Base-by-base conservation (phyloP, 768 basidiomycete species). In the Termitomyces sp. region DNA sequence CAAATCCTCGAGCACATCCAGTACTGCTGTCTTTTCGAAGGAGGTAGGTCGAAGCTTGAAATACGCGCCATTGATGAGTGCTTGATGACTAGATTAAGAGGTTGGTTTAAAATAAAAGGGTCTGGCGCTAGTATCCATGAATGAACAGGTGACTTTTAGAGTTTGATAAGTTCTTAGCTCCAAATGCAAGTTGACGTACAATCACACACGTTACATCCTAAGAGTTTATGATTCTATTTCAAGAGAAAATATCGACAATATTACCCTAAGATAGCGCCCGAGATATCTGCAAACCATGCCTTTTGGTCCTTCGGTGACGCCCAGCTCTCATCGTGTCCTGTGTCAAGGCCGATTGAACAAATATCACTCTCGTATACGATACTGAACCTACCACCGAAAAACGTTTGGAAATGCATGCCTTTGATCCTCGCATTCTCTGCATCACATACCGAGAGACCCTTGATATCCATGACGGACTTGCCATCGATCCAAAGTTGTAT, bases 401-500 rank as follows among this genome's bases (percentile, higher is more conserved):
- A 91, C 0, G 88, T 89, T 68, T 89, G 82, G 50, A 87, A 81
- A 66, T 88, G 87, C 66, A 86, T 80, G 8, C 89, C 89, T 55
- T 82, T 82, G 53, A 91, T 79, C 52, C 70, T 74, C 1, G 76
- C 74, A 1, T 72, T 74, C 7, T 61, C 66, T n/a, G 69, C 64
- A 3, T 69, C 63, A 11, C 84, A 76, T 5, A 89, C 64, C 4
- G 72, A 67, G 1, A 92, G 66, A 0, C 80, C 79, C 1, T 66
- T 63, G 2, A 79, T 72, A n/a, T 61, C 64, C 8, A 90, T 80
- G 3, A 84, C 83, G 2, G 76, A 77, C 10, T 66, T 60, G 0
- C 87, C 89, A 59, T 91, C 80, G 8, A 88, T 73, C 73, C 76
- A 86, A 0, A 90, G 60, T 54, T 88, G 75, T 6, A 89, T 69